Base-by-base conservation (phyloP, 2,329 filamentous ascomycete genomes). In the Aspergillus sp. region DNA sequence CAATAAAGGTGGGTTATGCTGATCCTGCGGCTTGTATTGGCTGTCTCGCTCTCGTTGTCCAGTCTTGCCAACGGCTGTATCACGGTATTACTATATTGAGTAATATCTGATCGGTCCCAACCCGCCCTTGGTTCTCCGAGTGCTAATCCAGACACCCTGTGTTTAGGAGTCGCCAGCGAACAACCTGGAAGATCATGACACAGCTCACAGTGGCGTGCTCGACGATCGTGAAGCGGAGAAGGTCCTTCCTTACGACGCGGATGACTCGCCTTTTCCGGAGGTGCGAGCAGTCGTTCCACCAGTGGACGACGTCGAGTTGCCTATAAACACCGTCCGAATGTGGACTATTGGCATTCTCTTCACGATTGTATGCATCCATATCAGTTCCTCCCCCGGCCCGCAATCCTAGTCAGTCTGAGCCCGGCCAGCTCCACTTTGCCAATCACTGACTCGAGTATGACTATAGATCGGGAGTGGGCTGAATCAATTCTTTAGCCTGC, bases 401-500 rank as follows among this genome's bases (percentile, higher is more conserved):
- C 15, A 21, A 44, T 19, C 19, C 35, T 12, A 19, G 11, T 37
- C 15, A 9, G 9, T 12, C 39, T n/a, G 35, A 6, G 14, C 6
- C 15, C 15, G 35, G 6, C 15, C 14, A 6, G 24, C n/a, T 19
- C 23, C 15, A 21, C 33, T 31, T 40, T 46, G 8, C 35, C 9
- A 21, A 21, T 21, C 33, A 40, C 59, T 61, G 24, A 60, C 46
- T 15, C 37, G 8, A 24, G 35, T n/a, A 31, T 31, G 27, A 35
- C 9, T 21, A 40, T 56, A 74, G 72, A 56, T 74, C 12, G 73
- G 73, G 19, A 73, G 71, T 52, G 72, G 71, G 15, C 60, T 75
- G 39, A 75, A 75, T 43, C 73, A 75, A 52, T 73, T 75, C 56
- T 75, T 75, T 61, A 75, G 70, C 55, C 57, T 75, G 55, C 67